Percentiles rank a stretch among this genome's conserved stretches.
Evolutionary conservation across 805 yeast genomes (phyloP).

Genomic region (Yamadazyma philogaea): DNA sequence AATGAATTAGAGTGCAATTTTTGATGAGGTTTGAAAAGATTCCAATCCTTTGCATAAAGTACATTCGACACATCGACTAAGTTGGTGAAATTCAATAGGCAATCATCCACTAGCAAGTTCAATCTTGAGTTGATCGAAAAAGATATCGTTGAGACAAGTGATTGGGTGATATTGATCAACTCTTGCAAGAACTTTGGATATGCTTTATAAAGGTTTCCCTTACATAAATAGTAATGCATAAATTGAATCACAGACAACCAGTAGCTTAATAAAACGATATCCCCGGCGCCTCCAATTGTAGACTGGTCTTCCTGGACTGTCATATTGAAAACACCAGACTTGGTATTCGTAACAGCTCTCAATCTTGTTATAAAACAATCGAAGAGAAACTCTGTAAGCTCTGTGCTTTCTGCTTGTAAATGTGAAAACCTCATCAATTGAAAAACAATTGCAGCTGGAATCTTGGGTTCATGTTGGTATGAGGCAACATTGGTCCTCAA

Average conservation of each 20-base stretch:
- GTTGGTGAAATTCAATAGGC: constrained; percentile 71
- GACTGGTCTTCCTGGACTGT: constrained; percentile 28
- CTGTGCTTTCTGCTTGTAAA: constrained; percentile 50
- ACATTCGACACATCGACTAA: constrained; percentile 80
- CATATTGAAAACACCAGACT: constrained; percentile 55
- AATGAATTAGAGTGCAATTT: constrained; percentile 48
- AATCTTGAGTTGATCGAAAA: constrained; percentile 63
- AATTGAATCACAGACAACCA: constrained; percentile 85
- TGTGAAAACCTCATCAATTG: constrained; percentile 72
- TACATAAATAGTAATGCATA: constrained; percentile 69
- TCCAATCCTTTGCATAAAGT: constrained; percentile 70
- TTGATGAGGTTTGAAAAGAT: constrained; percentile 44
- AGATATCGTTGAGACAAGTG: constrained; percentile 62
- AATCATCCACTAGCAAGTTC: constrained; percentile 55
- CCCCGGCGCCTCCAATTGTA: constrained; percentile 44
- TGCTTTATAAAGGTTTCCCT: constrained; percentile 54
- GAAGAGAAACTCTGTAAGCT: constrained; percentile 56
- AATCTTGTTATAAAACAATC: constrained; percentile 61
- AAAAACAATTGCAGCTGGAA: constrained; percentile 68
- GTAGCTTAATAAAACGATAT: constrained; percentile 70
- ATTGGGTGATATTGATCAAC: constrained; percentile 55
- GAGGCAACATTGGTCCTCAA: constrained; percentile 39
- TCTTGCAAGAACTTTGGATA: constrained; percentile 64
- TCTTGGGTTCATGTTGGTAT: constrained; percentile 45
- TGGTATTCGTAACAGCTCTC: constrained; percentile 56